Evolutionary conservation across 495 filamentous ascomycete genomes (phyloP).

Genomic region (Barbatosphaeria neglecta): DNA sequence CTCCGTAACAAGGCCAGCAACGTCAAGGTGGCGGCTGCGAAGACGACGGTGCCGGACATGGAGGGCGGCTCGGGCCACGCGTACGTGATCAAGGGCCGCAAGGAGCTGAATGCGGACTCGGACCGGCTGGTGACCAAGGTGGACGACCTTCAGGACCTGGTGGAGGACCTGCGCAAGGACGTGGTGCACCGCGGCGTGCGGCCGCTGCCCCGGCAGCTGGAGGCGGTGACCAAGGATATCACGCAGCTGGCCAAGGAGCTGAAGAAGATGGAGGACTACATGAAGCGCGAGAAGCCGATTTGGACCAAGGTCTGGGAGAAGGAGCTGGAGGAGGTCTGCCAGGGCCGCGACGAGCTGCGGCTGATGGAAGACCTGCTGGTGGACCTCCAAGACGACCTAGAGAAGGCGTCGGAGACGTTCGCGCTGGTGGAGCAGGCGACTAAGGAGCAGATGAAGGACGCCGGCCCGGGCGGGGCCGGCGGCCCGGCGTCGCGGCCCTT

Average conservation of each 20-base stretch:
- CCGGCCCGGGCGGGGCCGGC: slow-evolving; percentile 22
- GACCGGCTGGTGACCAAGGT: slow-evolving; percentile 82
- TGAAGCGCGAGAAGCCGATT: slow-evolving; percentile 81
- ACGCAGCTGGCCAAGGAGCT: slow-evolving; percentile 69
- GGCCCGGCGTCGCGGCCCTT: slow-evolving; percentile 43
- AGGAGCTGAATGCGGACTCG: slow-evolving; percentile 68
- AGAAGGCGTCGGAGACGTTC: slow-evolving; percentile 87
- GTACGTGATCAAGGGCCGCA: slow-evolving; percentile 79
- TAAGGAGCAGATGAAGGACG: slow-evolving; percentile 80
- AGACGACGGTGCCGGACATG: slow-evolving; percentile 49
- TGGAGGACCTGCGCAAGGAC: slow-evolving; percentile 95
- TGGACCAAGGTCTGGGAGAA: slow-evolving; percentile 99
- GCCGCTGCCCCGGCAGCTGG: slow-evolving; percentile 82
- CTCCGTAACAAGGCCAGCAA: slow-evolving; percentile 68
- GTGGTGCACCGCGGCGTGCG: slow-evolving; percentile 89
- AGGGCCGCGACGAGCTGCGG: slow-evolving; percentile 84
- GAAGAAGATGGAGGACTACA: slow-evolving; percentile 88
- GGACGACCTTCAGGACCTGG: slow-evolving; percentile 88
- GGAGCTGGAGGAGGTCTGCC: slow-evolving; percentile 86
- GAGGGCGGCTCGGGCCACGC: slow-evolving; percentile 63
- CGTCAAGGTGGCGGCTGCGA: slow-evolving; percentile 64
- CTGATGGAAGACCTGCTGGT: slow-evolving; percentile 88
- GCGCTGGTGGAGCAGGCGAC: slow-evolving; percentile 91
- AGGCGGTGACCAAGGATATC: slow-evolving; percentile 78
- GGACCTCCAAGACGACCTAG: slow-evolving; percentile 87